A percentile compares a stretch with the other conserved stretches of the same genome.
Evolutionary conservation across 106 monocot genomes (phyloP).

Genomic region (Phalaenopsis equestris): DNA sequence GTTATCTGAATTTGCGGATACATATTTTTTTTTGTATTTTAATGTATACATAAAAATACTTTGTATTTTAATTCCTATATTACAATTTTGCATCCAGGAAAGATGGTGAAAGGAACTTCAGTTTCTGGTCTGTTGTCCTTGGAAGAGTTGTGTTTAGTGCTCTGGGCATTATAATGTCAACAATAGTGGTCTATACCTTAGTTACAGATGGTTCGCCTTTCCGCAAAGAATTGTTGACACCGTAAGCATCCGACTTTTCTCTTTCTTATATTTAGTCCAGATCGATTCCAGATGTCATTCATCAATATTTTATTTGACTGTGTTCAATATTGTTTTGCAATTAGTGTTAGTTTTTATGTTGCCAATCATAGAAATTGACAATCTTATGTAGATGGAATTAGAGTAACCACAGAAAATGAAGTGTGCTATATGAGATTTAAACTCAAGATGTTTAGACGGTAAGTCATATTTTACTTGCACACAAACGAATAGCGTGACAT

Average conservation of each 20-base stretch:
- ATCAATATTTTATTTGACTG: neutral
- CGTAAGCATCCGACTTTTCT: constrained; percentile 31
- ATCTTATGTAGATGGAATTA: too few species aligned
- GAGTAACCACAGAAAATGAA: too few species aligned
- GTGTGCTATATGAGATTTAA: too few species aligned
- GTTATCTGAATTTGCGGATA: too few species aligned
- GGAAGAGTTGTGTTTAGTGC: constrained; percentile 34
- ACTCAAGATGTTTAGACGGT: too few species aligned
- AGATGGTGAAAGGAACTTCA: constrained; percentile 22
- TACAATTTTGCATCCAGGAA: constrained; percentile 15
- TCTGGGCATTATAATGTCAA: constrained; percentile 32
- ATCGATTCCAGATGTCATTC: neutral
- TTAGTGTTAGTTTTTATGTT: neutral
- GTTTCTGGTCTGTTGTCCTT: constrained; percentile 17
- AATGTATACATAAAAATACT: too few species aligned
- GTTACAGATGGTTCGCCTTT: constrained; percentile 62
- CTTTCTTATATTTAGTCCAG: neutral
- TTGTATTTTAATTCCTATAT: too few species aligned
- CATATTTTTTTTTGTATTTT: too few species aligned
- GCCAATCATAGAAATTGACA: neutral
- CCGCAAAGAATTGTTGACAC: constrained; percentile 52
- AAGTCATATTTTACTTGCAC: too few species aligned
- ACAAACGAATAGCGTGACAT: too few species aligned
- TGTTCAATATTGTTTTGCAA: neutral
- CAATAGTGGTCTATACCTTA: constrained; percentile 33